Conservation (phyloP, 306 rosid species). For the Glycine soja region DNA sequence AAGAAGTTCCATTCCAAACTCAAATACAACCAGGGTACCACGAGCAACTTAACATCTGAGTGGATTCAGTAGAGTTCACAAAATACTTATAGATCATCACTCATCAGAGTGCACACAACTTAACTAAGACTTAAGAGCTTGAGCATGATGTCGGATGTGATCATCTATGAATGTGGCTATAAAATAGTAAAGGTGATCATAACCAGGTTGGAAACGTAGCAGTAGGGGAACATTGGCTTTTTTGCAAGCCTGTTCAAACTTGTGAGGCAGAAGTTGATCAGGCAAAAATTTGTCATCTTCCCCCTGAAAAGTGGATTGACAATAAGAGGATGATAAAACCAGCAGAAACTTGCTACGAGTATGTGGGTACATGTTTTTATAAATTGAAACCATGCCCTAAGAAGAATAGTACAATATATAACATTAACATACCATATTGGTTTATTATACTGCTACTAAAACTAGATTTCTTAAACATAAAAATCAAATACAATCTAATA, state of each 20-base stretch:
- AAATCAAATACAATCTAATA: background rate
- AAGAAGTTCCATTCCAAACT: conserved; percentile 32
- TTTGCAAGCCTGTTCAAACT: conserved; percentile 86
- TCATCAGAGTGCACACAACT: conserved; percentile 46
- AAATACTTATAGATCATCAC: conserved; percentile 38
- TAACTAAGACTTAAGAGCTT: conserved; percentile 73
- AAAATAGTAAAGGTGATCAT: conserved; percentile 85
- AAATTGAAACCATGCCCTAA: background rate
- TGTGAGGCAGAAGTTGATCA: conserved; percentile 76
- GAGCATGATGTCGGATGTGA: conserved; percentile 91
- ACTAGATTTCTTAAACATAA: conserved; percentile 14
- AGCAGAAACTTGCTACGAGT: conserved; percentile 2
- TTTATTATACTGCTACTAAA: background rate
- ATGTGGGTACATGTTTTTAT: background rate
- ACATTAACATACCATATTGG: background rate
- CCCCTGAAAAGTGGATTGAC: conserved; percentile 64
- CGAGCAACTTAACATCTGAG: conserved; percentile 13
- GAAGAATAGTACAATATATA: conserved; percentile 15
- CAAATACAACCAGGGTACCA: conserved; percentile 8
- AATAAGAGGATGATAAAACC: background rate
- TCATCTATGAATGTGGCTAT: conserved; percentile 90
- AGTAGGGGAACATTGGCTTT: conserved; percentile 69
- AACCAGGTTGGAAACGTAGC: conserved; percentile 79
- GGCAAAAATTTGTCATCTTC: conserved; percentile 80
- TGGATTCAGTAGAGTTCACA: conserved; percentile 25